These are phyloP conservation scores for Tetradesmus obliquus DNA, from an alignment of 139 green algal species.

Conservation along the genomic window DNA sequence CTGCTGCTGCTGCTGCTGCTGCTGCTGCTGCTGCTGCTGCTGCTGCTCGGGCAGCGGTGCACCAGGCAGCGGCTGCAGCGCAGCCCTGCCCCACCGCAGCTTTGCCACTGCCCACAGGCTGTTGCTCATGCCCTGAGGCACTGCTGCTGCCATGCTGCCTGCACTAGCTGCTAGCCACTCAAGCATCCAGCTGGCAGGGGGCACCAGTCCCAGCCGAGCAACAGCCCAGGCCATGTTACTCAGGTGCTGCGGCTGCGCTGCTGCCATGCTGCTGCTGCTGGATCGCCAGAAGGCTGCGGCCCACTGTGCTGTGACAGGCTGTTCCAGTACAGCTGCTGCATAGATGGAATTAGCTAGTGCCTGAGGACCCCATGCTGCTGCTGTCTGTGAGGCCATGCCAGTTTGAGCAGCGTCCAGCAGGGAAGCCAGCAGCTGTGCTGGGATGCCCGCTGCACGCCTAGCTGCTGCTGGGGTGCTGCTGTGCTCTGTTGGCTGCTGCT, in stretches of 20 bases:
- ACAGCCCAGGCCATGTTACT: conserved; percentile 37
- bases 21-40: no score
- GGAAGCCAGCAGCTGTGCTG: background rate
- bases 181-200: background rate
- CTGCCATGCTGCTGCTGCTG: conserved; percentile 6
- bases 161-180: background rate
- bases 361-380: background rate
- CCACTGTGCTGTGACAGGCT: background rate
- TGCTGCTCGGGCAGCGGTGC: no score
- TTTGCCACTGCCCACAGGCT: conserved; percentile 28
- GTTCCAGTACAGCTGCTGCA: background rate
- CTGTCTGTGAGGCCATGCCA: background rate
- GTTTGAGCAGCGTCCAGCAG: background rate
- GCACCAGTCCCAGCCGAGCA: background rate
- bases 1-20: no score
- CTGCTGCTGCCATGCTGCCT: background rate
- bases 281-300: background rate
- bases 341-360: conserved; percentile 29
- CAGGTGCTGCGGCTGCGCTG: conserved; percentile 33
- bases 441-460: background rate
- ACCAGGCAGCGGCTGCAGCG: background rate
- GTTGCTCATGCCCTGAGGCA: conserved; percentile 35
- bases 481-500: no score
- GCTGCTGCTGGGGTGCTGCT: background rate
- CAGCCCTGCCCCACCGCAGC: conserved; percentile 19